Evolutionary conservation across 352 stramenopile species (phyloP), one percentile per base, ranked within the genome.

Genomic region (Pythium brassicae): DNA sequence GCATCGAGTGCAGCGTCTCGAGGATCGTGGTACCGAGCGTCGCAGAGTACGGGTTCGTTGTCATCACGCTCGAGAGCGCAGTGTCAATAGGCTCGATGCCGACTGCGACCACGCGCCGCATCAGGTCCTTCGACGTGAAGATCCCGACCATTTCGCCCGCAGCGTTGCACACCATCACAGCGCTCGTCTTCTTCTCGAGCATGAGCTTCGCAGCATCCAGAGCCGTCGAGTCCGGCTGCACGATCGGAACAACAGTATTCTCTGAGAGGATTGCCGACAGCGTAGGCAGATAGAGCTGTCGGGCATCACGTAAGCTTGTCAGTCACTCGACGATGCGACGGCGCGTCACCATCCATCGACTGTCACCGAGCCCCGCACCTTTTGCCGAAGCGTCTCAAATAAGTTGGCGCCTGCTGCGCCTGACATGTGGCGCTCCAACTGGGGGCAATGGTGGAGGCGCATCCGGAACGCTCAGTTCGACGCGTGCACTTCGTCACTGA

Each of bases 41-140:
- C 12, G 97, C 95, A 20, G 81, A 92, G 62, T 98, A 96, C 26
- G 96, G 97, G 40, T 98, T 94, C 9, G 74, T 63, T 6, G 97
- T 99, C 96, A 99, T 99, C 5, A 98, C 92, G 19, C 71, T 72
- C 4, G 72, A 85, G 32, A 99, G 80, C 35, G 75, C 51, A 57
- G 87, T 97, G 20, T 68, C 66, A 26, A 73, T 74, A 20, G 96
- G 86, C 35, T 94, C 76, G 2, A 98, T 55, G 14, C 93, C 89
- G 47, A 94, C 79, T 0, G 93, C 87, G 29, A 99, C 81, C 19
- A 98, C 96, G 48, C 96, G 82, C 26, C 83, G 94, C 92, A 99
- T 97, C 68, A 99, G 79, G 71, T 99, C 96, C 64, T 99, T 99
- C 26, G 97, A 95, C 17, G 95, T 98, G 61, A 99, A 97, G 63